These are phyloP conservation scores for Apiotrichum domesticum DNA, from an alignment of 1,284 basidiomycete species.

Conservation along the genomic window DNA sequence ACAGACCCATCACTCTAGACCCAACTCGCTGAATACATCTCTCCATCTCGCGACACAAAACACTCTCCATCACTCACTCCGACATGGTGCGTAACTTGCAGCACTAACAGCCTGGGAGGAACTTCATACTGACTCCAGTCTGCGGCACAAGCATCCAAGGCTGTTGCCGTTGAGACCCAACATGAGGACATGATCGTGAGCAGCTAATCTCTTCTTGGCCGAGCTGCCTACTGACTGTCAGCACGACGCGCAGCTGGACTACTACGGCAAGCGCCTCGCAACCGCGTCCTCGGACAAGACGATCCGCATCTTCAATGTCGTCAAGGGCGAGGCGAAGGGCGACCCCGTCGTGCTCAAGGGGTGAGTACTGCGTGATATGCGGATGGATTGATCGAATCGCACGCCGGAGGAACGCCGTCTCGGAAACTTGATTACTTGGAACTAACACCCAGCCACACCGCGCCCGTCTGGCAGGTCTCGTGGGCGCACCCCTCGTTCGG, in stretches of 20 bases:
- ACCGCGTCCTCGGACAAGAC: conserved; percentile 96
- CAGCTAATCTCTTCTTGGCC: no score
- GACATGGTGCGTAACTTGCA: no score
- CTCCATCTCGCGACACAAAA: no score
- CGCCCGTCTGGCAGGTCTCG: conserved; percentile 97
- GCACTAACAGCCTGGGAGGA: no score
- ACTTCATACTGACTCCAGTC: conserved; percentile 12
- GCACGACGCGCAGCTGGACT: conserved; percentile 98
- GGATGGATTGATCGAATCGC: no score
- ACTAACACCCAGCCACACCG: conserved; percentile 62
- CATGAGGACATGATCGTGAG: conserved; percentile 94
- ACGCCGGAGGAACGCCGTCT: no score
- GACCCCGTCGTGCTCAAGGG: conserved; percentile 74
- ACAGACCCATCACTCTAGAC: no score
- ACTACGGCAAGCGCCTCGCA: conserved; percentile 92
- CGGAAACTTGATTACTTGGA: not conserved
- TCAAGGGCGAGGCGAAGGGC: conserved; percentile 67
- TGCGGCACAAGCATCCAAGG: conserved; percentile 30
- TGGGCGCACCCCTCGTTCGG: conserved; percentile 99
- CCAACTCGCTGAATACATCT: no score
- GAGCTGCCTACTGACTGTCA: conserved; percentile 37
- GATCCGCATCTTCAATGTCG: conserved; percentile 90
- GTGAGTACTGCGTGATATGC: conserved; percentile 50
- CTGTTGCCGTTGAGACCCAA: conserved; percentile 64
- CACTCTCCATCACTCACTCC: no score